Percentiles rank a stretch among this genome's conserved stretches.
Evolutionary conservation across 2,329 filamentous ascomycete genomes (phyloP).

Genomic region (Penicillium fuscoglaucum): DNA sequence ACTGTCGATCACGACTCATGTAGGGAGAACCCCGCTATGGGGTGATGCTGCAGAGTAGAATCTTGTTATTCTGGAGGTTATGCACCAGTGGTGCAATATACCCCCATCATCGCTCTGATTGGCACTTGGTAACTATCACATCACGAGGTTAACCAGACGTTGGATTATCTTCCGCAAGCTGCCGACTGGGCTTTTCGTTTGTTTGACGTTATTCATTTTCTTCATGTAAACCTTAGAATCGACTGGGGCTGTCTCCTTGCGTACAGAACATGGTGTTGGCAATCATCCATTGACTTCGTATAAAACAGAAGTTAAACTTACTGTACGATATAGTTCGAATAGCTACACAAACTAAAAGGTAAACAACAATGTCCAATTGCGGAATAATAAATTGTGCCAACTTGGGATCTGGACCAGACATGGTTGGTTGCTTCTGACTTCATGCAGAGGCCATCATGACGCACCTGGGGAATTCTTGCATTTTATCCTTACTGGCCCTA

Average conservation of each 20-base stretch:
- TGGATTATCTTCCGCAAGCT: conserved; percentile 13
- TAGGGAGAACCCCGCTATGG: conserved; percentile 18
- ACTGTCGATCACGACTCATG: conserved; percentile 16
- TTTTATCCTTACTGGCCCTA: conserved; percentile 12
- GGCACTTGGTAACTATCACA: neutral
- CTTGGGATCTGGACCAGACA: conserved; percentile 6
- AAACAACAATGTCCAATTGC: neutral
- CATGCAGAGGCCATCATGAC: conserved; percentile 31
- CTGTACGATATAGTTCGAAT: neutral
- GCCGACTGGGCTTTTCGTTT: conserved; percentile 6
- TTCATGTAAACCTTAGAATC: neutral
- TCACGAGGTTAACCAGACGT: neutral
- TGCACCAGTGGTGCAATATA: conserved; percentile 15
- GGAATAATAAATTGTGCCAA: neutral
- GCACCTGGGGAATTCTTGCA: conserved; percentile 29
- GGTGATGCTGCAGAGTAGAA: conserved; percentile 6
- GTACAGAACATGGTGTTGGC: conserved; percentile 4
- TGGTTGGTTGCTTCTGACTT: conserved; percentile 17
- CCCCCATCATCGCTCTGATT: conserved; percentile 4
- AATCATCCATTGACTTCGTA: neutral
- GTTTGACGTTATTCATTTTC: neutral
- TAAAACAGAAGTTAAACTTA: neutral
- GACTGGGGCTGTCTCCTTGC: neutral
- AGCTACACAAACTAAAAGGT: neutral
- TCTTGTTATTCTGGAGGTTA: neutral